Percentiles rank a stretch among this genome's conserved stretches.
Evolutionary conservation across 1,284 basidiomycete species (phyloP).

Genomic region (Puccinia coronata): DNA sequence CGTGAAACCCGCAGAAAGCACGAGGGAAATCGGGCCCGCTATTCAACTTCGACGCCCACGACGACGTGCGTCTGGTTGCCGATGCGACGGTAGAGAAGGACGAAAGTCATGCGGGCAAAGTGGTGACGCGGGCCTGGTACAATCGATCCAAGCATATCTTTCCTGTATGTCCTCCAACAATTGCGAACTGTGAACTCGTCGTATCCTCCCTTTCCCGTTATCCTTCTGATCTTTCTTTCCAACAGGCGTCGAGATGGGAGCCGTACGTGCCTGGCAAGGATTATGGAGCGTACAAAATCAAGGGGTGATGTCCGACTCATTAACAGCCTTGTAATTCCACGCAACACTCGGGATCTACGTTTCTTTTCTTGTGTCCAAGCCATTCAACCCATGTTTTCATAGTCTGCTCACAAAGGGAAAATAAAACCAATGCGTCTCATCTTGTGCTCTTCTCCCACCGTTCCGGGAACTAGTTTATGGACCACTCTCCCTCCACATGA

Average conservation of each 20-base stretch:
- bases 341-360: too few species aligned
- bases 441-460: too few species aligned
- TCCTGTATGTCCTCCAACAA: conserved; percentile 65
- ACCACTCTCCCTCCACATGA: too few species aligned
- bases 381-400: not conserved
- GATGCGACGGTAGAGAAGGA: conserved; percentile 97
- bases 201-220: not conserved
- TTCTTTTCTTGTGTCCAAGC: too few species aligned
- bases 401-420: too few species aligned
- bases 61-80: conserved; percentile 90
- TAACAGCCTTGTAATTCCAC: too few species aligned
- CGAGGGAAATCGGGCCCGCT: conserved; percentile 95
- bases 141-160: conserved; percentile 97
- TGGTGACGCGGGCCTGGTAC: conserved; percentile 94
- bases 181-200: not conserved
- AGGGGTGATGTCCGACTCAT: conserved; percentile 28
- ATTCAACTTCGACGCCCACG: conserved; percentile 99
- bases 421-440: too few species aligned
- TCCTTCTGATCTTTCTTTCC: not conserved
- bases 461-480: too few species aligned
- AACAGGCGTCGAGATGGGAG: conserved; percentile 49
- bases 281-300: conserved; percentile 50
- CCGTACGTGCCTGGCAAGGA: conserved; percentile 50
- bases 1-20: conserved; percentile 72
- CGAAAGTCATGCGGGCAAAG: conserved; percentile 97